Percentiles rank a stretch among this genome's conserved stretches.
Evolutionary conservation across 164 flowering plant genomes (phyloP).

Genomic region (Aristolochia contorta): DNA sequence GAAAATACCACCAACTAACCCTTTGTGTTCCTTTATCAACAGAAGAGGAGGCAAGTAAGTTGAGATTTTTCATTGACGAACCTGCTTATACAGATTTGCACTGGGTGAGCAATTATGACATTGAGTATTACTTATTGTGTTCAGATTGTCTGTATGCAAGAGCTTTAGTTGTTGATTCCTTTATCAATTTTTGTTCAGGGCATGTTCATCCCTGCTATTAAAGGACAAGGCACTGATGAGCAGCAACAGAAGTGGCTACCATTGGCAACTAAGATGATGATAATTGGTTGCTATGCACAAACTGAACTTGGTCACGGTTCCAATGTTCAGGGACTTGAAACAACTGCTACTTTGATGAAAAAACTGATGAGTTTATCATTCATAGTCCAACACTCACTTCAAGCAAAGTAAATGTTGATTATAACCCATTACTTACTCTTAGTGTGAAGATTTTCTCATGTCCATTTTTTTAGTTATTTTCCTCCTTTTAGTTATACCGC

Average conservation of each 20-base stretch:
- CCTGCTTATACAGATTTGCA: conserved; percentile 93
- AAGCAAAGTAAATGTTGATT: conserved; percentile 67
- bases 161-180: background rate
- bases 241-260: conserved; percentile 93
- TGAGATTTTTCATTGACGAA: conserved; percentile 73
- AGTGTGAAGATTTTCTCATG: background rate
- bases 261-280: conserved; percentile 92
- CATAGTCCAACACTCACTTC: conserved; percentile 93
- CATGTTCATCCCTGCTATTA: conserved; percentile 89
- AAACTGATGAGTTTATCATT: conserved; percentile 79
- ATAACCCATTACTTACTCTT: background rate
- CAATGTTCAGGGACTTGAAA: conserved; percentile 98
- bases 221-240: conserved; percentile 95
- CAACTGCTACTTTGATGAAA: conserved; percentile 94
- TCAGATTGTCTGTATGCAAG: background rate
- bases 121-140: background rate
- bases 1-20: no score
- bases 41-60: conserved; percentile 76
- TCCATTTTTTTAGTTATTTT: background rate
- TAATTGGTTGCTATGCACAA: conserved; percentile 98
- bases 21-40: conserved; percentile 9
- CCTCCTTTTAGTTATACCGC: background rate
- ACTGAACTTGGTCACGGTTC: conserved; percentile 99
- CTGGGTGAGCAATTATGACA: conserved; percentile 46
- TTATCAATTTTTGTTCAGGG: conserved; percentile 34